Evolutionary conservation across 2,329 filamentous ascomycete genomes (phyloP), one percentile per base, ranked within the genome.

Genomic region (Zopfia rhizophila): DNA sequence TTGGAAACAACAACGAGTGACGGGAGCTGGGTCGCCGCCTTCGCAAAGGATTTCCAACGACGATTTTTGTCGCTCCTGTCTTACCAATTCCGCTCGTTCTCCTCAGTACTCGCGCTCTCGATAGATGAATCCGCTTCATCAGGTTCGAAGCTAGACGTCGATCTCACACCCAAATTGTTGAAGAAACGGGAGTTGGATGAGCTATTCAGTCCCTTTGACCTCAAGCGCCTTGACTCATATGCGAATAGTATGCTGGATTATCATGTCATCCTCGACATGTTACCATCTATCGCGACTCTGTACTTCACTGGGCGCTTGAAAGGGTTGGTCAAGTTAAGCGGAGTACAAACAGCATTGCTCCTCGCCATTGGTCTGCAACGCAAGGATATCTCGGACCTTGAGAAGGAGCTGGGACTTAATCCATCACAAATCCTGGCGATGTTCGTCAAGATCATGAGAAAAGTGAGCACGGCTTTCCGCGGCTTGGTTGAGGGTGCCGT

Each of bases 231-330:
- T 3, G 93, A 97, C 68, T 92, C 89, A 30, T 99, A 99, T 63
- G 90, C 94, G 12, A 96, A 95, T 74, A 96, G 96, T 74, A 89
- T 97, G 82, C 85, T 99, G 29, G 95, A 99, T 73, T 96, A 97
- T 77, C 95, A 97, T 66, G 92, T 97, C 59, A 94, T 99, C 43
- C 82, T 97, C 19, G 95, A 99, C 68, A 84, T 99, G 65, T 81
- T 99, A 44, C 94, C 94, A 0, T 83, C 81, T 1, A 85, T 99
- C 53, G 88, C 94, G 1, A 80, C 81, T 17, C 82, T 96, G 18
- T 97, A 93, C 78, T 99, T 99, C 73, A 86, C 84, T 0, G 89
- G 90, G 35, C 84, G 86, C 7, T 78, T 97, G 13, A 84, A 81
- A 60, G 72, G 75, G 24, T 78, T 79, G 37, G 80, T 96, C 58